Evolutionary conservation across 2,329 filamentous ascomycete species (phyloP).

Genomic region (Penicillium hordei): DNA sequence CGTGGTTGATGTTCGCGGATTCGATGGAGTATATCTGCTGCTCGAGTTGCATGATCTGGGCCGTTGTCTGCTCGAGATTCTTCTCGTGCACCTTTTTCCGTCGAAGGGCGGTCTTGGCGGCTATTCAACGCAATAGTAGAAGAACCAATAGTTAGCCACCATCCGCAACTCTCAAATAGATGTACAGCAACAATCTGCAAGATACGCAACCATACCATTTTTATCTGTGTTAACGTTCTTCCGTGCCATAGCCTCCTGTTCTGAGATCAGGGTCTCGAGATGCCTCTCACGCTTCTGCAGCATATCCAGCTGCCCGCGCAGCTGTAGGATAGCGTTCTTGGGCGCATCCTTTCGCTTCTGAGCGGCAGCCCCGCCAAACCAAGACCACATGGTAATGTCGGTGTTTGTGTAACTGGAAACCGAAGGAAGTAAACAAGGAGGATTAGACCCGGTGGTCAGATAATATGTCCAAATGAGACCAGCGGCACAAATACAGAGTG

Average conservation of each 20-base stretch:
- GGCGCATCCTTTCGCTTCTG: conserved; percentile 89
- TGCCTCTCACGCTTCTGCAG: conserved; percentile 94
- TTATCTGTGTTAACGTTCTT: conserved; percentile 91
- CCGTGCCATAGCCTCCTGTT: conserved; percentile 83
- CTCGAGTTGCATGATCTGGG: conserved; percentile 89
- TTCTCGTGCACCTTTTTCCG: conserved; percentile 95
- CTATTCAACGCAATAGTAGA: conserved; percentile 49
- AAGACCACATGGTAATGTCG: conserved; percentile 64
- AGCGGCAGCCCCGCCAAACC: conserved; percentile 82
- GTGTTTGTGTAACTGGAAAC: not conserved
- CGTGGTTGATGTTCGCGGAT: conserved; percentile 96
- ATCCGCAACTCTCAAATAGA: not conserved
- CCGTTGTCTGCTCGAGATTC: conserved; percentile 83
- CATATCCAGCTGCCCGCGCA: conserved; percentile 93
- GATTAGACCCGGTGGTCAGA: not conserved
- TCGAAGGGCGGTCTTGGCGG: conserved; percentile 83
- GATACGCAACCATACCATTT: conserved; percentile 65
- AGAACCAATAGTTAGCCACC: not conserved
- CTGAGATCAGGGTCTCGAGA: conserved; percentile 85
- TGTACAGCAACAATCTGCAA: not conserved
- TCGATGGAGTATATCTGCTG: conserved; percentile 97
- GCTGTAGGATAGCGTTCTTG: conserved; percentile 90
- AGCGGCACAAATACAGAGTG: conserved; percentile 8
- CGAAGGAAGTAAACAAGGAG: not conserved
- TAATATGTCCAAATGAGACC: conserved; percentile 2